Evolutionary conservation across 2,329 filamentous ascomycete genomes (phyloP), one percentile per base, ranked within the genome.

Genomic region (Colletotrichum siamense): DNA sequence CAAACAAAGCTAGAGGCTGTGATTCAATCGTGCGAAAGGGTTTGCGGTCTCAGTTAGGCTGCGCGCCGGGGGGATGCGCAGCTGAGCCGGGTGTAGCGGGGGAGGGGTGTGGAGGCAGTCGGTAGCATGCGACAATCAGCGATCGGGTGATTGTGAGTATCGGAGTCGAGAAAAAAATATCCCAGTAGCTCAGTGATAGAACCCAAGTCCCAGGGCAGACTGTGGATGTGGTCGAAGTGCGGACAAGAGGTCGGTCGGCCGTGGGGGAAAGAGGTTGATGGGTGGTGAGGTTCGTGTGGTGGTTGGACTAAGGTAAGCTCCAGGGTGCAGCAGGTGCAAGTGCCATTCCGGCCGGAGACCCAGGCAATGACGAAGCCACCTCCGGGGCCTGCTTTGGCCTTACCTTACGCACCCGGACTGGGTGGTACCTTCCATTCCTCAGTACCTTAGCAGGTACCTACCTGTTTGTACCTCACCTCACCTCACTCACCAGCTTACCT

Each of bases 361-460:
- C 73, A 69, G 74, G 64, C 74, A 76, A 76, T 76, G 74, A 76
- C 71, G 74, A 76, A 74, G 74, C 71, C 74, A 69, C 70, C 65
- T 73, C 70, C 69, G 34, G 57, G 44, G 22, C 52, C 70, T 64
- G 69, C 36, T 72, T 49, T 62, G 24, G 57, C 68, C 52, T 64
- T 64, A 55, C 6, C 44, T 73, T 69, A 71, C 72, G 62, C 69
- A 73, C 63, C 55, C 69, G 62, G 73, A 52, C 49, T 49, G 55
- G 52, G 61, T 66, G 44, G 69, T 61, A 64, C 61, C 30, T 65
- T 26, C 22, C 44, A 13, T 34, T 16, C 9, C 44, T 22, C 12
- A 52, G 44, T 52, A 22, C n/a, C n/a, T 52, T 2, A 22, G 44
- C n/a, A 52, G 39, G 39, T 49, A n/a, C 39, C 39, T 49, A n/a